These are phyloP conservation scores for Xylariaceae sp. DNA, from an alignment of 2,329 filamentous ascomycete species.

Conservation along the genomic window DNA sequence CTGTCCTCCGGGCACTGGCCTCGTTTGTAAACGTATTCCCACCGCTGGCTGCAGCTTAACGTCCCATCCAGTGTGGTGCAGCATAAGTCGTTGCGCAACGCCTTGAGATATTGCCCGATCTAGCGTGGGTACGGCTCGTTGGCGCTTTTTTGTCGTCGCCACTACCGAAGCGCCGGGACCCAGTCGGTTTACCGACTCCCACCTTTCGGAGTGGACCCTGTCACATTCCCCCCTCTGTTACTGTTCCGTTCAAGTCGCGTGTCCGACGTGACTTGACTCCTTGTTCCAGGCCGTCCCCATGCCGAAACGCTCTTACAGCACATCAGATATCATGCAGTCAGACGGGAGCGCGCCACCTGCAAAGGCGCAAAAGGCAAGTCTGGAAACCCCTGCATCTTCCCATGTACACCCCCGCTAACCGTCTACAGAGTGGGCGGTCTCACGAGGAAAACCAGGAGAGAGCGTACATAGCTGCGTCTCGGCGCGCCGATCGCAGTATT, in stretches of 20 bases:
- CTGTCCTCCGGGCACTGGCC: too few relatives aligned
- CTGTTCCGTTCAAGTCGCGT: not conserved
- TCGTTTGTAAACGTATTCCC: too few relatives aligned
- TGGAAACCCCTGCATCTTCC: not conserved
- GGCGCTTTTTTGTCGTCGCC: too few relatives aligned
- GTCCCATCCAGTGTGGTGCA: too few relatives aligned
- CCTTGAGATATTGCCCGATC: too few relatives aligned
- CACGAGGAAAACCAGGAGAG: conserved; percentile 81
- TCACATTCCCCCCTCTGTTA: too few relatives aligned
- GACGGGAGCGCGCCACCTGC: conserved; percentile 28
- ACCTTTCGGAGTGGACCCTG: too few relatives aligned
- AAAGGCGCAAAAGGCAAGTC: conserved; percentile 33
- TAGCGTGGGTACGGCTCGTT: too few relatives aligned
- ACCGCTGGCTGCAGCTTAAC: too few relatives aligned
- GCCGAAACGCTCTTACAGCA: conserved; percentile 34
- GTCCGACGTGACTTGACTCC: not conserved
- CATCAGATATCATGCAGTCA: conserved; percentile 26
- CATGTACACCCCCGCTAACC: conserved; percentile 17
- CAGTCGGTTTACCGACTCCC: too few relatives aligned
- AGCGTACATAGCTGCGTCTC: conserved; percentile 87
- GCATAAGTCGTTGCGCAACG: too few relatives aligned
- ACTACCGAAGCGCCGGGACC: too few relatives aligned
- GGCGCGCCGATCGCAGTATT: conserved; percentile 77
- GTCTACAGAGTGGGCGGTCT: conserved; percentile 60
- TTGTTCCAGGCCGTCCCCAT: not conserved